Evolutionary conservation across 305 asterid species (phyloP).

Genomic region (Fraxinus sp.): DNA sequence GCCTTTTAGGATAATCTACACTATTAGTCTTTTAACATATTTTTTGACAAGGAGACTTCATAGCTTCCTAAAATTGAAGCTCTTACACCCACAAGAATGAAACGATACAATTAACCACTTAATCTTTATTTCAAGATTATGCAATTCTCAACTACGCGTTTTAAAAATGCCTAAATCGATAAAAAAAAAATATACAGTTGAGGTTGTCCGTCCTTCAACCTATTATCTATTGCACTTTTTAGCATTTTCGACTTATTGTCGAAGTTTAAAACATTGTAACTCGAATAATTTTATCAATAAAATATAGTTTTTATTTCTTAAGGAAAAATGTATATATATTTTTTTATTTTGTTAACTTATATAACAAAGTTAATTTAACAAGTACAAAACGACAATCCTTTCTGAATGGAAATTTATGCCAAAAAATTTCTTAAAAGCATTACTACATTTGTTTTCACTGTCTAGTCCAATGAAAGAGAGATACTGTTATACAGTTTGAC

Average conservation of each 20-base stretch:
- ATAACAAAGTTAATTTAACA: not conserved
- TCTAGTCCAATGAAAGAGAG: not conserved
- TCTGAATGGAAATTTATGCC: not conserved
- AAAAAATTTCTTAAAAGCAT: not conserved
- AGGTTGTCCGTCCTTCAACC: not conserved
- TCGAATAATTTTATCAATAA: too few relatives aligned
- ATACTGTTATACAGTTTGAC: constrained; percentile 25
- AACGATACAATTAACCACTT: not conserved
- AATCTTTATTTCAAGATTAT: not conserved
- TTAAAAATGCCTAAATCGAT: not conserved
- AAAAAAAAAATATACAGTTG: not conserved
- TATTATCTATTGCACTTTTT: not conserved
- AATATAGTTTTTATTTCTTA: not conserved
- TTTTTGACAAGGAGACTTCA: not conserved
- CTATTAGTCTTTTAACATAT: too few relatives aligned
- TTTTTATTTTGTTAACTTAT: not conserved
- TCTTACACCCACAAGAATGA: not conserved
- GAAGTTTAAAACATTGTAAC: not conserved
- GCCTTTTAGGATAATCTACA: too few relatives aligned
- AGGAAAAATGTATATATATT: not conserved
- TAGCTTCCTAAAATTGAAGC: not conserved
- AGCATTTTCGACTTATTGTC: not conserved
- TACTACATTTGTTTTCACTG: not conserved
- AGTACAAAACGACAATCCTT: not conserved
- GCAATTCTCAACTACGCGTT: not conserved